Conservation (phyloP, 2,329 filamentous ascomycete genomes). For the Penicillium capsulatum region DNA sequence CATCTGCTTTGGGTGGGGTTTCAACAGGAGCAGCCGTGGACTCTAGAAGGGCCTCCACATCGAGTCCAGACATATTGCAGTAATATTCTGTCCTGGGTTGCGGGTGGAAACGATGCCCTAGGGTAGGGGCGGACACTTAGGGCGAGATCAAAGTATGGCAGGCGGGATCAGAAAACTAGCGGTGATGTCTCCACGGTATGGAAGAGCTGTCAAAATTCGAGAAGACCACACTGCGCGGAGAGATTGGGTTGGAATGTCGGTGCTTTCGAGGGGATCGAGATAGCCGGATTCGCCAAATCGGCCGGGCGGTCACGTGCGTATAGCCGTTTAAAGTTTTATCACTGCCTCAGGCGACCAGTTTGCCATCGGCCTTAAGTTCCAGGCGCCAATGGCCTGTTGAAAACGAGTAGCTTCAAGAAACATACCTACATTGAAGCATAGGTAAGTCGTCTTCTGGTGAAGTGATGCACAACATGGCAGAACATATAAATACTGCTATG, state of each 20-base stretch:
- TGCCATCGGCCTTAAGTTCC: constrained; percentile 1
- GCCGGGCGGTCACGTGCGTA: neutral
- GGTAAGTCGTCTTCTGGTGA: no score
- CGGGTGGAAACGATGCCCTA: constrained; percentile 18
- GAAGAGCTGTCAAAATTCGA: neutral
- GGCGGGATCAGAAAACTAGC: constrained; percentile 16
- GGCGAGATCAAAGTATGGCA: constrained; percentile 32
- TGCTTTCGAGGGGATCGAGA: neutral
- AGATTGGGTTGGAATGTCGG: neutral
- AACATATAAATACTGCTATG: no score
- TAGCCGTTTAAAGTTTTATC: constrained; percentile 3
- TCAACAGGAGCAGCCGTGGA: constrained; percentile 63
- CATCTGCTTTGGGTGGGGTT: constrained; percentile 43
- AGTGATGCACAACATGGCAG: no score
- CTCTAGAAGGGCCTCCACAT: constrained; percentile 88
- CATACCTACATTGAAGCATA: no score
- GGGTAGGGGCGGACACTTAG: constrained; percentile 37
- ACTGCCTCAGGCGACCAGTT: constrained; percentile 3
- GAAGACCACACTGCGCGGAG: constrained; percentile 11
- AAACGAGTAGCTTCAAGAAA: no score
- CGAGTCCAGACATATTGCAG: constrained; percentile 61
- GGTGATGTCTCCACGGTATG: constrained; percentile 19
- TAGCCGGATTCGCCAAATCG: neutral
- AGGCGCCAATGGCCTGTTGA: no score
- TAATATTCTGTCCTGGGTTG: constrained; percentile 15